These are phyloP conservation scores for Cymbidium sinense DNA, from an alignment of 106 monocot genomes.

Conservation along the genomic window DNA sequence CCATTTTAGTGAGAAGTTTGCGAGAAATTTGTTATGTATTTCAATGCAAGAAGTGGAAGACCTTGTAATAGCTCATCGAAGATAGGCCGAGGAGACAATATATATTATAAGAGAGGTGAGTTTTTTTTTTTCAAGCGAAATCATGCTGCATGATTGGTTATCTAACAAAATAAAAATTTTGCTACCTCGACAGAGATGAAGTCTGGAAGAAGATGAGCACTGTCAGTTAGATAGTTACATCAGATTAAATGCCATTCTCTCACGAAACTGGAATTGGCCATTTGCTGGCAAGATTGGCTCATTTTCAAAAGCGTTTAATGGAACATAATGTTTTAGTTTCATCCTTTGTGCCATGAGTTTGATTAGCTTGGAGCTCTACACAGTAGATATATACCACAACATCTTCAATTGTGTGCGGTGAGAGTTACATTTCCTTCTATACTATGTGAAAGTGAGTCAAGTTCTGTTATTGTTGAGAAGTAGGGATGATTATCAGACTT, in stretches of 20 bases:
- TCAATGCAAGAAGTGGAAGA: constrained; percentile 81
- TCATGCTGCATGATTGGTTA: background rate
- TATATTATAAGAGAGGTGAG: constrained; percentile 75
- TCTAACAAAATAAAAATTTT: background rate
- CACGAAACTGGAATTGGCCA: constrained; percentile 72
- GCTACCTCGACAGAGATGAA: constrained; percentile 49
- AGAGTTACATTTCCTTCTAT: background rate
- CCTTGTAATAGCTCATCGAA: constrained; percentile 78
- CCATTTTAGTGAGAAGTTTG: background rate
- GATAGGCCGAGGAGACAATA: constrained; percentile 80
- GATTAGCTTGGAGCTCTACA: background rate
- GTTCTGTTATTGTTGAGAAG: background rate
- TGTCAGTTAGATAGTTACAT: constrained; percentile 78
- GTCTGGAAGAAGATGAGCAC: constrained; percentile 80
- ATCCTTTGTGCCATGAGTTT: constrained; percentile 30
- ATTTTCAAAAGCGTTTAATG: constrained; percentile 68
- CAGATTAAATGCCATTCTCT: constrained; percentile 58
- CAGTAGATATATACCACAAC: background rate
- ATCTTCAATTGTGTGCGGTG: background rate
- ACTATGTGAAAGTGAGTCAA: background rate
- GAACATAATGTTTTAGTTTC: constrained; percentile 75
- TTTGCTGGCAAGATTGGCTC: constrained; percentile 57
- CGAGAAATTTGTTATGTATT: background rate
- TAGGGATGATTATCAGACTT: too few relatives aligned
- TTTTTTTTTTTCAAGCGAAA: background rate